Percentiles rank a stretch among this genome's conserved stretches.
Evolutionary conservation across 495 filamentous ascomycete genomes (phyloP).

Genomic region (Glutinoglossum americanum): DNA sequence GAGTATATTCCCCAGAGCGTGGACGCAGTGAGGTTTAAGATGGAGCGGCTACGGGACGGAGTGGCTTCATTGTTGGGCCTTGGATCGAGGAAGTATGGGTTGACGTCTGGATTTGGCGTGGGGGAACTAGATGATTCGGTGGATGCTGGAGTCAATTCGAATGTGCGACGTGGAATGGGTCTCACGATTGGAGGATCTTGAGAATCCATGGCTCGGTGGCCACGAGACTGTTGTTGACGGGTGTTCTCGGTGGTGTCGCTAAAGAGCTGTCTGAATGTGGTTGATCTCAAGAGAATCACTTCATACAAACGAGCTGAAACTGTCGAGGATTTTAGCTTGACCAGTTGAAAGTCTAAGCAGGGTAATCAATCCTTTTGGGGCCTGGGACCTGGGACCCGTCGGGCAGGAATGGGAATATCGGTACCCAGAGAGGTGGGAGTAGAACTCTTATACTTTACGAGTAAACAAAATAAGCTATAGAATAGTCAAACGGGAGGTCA

Average conservation of each 20-base stretch:
- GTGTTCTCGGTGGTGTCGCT: not conserved
- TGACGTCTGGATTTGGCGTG: conserved; percentile 17
- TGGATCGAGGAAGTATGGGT: conserved; percentile 7
- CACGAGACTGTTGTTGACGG: not conserved
- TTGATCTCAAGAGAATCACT: not conserved
- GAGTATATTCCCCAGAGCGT: conserved; percentile 84
- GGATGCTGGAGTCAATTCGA: conserved; percentile 36
- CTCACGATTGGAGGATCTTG: conserved; percentile 25
- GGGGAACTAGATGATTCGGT: conserved; percentile 29
- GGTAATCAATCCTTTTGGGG: no score
- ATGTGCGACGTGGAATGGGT: conserved; percentile 55
- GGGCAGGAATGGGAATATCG: not conserved
- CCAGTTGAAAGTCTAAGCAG: not conserved
- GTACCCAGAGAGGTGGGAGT: not conserved
- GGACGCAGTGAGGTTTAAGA: conserved; percentile 70
- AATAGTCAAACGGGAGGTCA: not conserved
- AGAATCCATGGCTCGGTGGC: not conserved
- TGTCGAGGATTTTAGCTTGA: not conserved
- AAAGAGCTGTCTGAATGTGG: not conserved
- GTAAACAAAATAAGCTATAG: not conserved
- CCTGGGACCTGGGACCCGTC: no score
- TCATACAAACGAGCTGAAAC: not conserved
- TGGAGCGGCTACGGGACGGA: conserved; percentile 39
- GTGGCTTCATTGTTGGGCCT: conserved; percentile 5
- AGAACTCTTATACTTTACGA: not conserved